Percentiles rank a stretch among this genome's conserved stretches.
phyloP scores from a whole-genome alignment of 192 early-diverging fungal species.

The Thamnidium elegans region DNA sequence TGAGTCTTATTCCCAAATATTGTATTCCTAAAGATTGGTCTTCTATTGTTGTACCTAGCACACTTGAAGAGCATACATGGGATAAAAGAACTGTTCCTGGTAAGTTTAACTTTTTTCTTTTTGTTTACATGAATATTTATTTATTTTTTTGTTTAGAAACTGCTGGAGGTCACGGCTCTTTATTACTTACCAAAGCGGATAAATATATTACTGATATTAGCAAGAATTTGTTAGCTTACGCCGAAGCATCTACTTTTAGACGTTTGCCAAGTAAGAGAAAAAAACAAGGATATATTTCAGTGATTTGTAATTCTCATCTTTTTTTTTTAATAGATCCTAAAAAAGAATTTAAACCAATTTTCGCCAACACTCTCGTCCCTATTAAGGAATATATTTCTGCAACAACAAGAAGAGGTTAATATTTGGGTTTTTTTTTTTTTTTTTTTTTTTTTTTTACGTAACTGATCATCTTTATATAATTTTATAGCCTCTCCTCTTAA shows the following conservation, averaged over 20 bases:
- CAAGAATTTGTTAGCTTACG: constrained; percentile 14
- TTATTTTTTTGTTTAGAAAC: too few species aligned
- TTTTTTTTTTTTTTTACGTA: too few species aligned
- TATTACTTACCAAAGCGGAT: background rate
- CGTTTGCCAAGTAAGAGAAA: background rate
- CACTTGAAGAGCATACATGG: constrained; percentile 9
- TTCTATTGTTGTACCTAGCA: background rate
- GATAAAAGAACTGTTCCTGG: constrained; percentile 6
- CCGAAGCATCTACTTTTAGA: background rate
- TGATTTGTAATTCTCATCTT: background rate
- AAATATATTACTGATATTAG: constrained; percentile 6
- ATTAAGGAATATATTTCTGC: background rate
- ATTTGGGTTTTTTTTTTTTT: too few species aligned
- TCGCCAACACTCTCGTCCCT: background rate
- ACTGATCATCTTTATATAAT: background rate
- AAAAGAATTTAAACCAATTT: constrained; percentile 5
- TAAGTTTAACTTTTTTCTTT: background rate
- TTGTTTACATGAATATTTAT: too few species aligned
- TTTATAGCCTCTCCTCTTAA: background rate
- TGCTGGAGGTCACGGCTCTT: background rate
- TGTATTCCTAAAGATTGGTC: background rate
- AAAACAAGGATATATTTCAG: background rate
- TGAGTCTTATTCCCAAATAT: constrained; percentile 4
- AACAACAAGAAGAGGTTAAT: background rate
- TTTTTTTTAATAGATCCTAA: background rate